phyloP scores from a whole-genome alignment of 345 rosid genomes.

The Murraya koenigii region DNA sequence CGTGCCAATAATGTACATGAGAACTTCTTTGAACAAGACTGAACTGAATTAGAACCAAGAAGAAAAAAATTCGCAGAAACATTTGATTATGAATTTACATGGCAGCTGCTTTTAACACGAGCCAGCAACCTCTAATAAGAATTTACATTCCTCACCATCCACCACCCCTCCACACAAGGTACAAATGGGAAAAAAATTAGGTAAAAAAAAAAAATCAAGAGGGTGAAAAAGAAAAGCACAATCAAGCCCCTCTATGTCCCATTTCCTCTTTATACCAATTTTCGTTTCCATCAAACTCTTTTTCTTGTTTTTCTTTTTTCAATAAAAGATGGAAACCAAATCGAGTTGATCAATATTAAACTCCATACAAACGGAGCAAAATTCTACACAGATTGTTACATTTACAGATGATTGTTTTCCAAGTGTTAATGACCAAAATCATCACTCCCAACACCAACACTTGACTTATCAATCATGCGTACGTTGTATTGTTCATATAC shows the following conservation, averaged over 20 bases:
- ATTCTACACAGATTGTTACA: conserved; percentile 25
- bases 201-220: neutral
- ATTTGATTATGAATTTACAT: conserved; percentile 37
- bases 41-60: neutral
- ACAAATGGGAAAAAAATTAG: conserved; percentile 19
- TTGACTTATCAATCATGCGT: conserved; percentile 75
- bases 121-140: conserved; percentile 48
- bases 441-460: conserved; percentile 74
- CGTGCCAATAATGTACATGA: neutral
- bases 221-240: conserved; percentile 12
- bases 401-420: conserved; percentile 27
- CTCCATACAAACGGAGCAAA: conserved; percentile 23
- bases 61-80: conserved; percentile 16
- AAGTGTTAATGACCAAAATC: conserved; percentile 56
- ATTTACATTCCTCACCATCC: conserved; percentile 62
- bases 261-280: conserved; percentile 15
- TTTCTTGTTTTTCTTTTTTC: too few relatives aligned
- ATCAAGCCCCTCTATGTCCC: conserved; percentile 24
- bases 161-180: conserved; percentile 35
- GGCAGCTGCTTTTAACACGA: conserved; percentile 25
- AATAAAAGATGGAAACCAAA: conserved; percentile 23
- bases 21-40: neutral
- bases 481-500: conserved; percentile 88
- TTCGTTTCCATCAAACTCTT: conserved; percentile 21
- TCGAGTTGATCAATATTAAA: conserved; percentile 26